These are phyloP conservation scores for Saitozyma sp. DNA, from an alignment of 768 basidiomycete species.

Conservation along the genomic window DNA sequence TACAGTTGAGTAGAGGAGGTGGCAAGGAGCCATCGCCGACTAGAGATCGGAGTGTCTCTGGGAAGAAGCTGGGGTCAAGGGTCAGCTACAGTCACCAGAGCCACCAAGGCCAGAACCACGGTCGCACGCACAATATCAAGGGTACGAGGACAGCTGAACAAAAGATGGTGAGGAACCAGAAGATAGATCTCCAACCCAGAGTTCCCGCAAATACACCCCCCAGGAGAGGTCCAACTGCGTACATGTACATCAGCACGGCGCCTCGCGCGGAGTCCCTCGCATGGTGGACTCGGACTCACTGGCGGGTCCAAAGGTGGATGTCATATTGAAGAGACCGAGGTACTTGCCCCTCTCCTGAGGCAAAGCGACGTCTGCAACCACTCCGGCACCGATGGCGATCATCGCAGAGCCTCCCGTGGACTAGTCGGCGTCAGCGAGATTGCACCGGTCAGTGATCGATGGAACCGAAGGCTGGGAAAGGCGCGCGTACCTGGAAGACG, in stretches of 20 bases:
- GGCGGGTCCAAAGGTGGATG: conserved; percentile 35
- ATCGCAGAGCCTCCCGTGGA: conserved; percentile 77
- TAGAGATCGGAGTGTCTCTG: conserved; percentile 56
- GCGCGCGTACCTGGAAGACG: conserved; percentile 60
- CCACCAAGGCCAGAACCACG: background rate
- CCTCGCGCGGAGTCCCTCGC: background rate
- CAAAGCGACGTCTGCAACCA: conserved; percentile 74
- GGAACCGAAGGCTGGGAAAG: background rate
- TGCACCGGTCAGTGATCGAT: background rate
- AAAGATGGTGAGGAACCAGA: conserved; percentile 46
- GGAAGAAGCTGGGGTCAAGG: conserved; percentile 48
- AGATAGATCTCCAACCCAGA: conserved; percentile 62
- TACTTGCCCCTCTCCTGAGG: conserved; percentile 73
- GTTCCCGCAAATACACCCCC: conserved; percentile 60
- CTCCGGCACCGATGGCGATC: conserved; percentile 75
- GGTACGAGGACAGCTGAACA: conserved; percentile 32
- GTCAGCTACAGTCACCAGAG: background rate
- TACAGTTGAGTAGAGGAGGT: conserved; percentile 41
- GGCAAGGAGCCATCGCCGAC: conserved; percentile 49
- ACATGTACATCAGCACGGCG: background rate
- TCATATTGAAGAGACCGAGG: conserved; percentile 63
- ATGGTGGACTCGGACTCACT: conserved; percentile 11
- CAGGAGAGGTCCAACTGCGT: conserved; percentile 59
- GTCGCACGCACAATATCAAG: conserved; percentile 53
- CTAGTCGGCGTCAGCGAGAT: conserved; percentile 19